Evolutionary conservation across 2,329 filamentous ascomycete genomes (phyloP), one percentile per base, ranked within the genome.

Genomic region (Truncatella angustata): DNA sequence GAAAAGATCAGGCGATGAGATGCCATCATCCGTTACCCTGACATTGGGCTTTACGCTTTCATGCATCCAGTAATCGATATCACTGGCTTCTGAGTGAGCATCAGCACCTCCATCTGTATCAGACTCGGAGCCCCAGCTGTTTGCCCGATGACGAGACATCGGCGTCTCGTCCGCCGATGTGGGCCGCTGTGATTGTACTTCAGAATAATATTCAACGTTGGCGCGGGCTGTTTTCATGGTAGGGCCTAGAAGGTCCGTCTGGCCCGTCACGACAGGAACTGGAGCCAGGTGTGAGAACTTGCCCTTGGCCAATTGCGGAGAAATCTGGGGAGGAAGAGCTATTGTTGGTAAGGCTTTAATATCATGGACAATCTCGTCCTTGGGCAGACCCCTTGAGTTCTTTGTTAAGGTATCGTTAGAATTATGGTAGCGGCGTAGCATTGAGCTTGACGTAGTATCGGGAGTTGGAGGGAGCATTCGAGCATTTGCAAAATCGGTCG

Each of bases 401-500:
- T 64, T 69, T 0, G 68, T 63, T 1, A 79, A 61, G 0, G 73
- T 75, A 39, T 83, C 80, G 49, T 75, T 73, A 0, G 79, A 82
- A 44, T 71, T 73, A 55, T 80, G 73, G 53, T 74, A 77, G 12
- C 73, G 71, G 5, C 74, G 71, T 30, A 84, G 68, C 0, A 79
- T 81, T 2, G 78, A 77, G 2, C 78, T 81, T 1, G 81, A 81
- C 18, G 83, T 79, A 0, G 81, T 84, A 57, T 84, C 81, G 0
- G 81, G 81, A 0, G 81, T 84, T 0, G 81, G 81, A 9, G 81
- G 81, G 2, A 84, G 66, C 16, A 66, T 66, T 16, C 76, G 73
- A 4, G 74, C 70, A 49, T 73, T 69, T 2, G 47, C 73, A 54
- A 59, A 70, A 66, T 71, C 74, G 55, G 66, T 66, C 4, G 69